Base-by-base conservation (phyloP, 805 yeast genomes). In the Lipomyces yamadae region DNA sequence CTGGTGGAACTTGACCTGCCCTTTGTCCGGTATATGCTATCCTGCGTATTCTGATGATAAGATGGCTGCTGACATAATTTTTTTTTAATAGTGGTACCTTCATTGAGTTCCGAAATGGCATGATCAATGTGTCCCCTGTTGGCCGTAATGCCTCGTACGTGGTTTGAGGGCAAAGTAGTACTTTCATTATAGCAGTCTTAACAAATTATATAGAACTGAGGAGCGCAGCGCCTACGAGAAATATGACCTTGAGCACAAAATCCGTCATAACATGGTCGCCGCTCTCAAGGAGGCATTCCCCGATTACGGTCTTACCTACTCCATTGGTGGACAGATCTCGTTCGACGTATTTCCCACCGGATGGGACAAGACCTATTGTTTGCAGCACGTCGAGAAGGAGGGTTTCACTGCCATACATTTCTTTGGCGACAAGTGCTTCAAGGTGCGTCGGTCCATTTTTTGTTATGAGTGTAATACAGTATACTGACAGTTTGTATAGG, bases 291-390 rank as follows among this genome's bases (percentile, higher is more conserved):
- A 86, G 77, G 86, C 88, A 76, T 95, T 95, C 85, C 80, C 94
- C 65, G 94, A 93, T 80, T 83, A 83, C 76, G 90, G 89, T 64
- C 85, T 95, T 77, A 94, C 98, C 73, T 95, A 90, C 86, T 95
- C 99, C 67, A 95, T 95, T 72, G 99, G 99, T 80, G 99, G 99
- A 75, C 98, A 95, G 85, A 95, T 95, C 79, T 94, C 98, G 45
- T 95, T 95, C 76, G 99, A 95, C 77, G 98, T 95, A 72, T 95
- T 95, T 94, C 99, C 99, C 83, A 91, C 97, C 71, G 99, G 99
- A 77, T 95, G 99, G 99, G 99, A 95, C 82, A 95, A 95, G 87
- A 95, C 99, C 70, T 95, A 94, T 84, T 91, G 97, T 81, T 86
- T 95, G 78, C 92, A 89, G 81, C 99, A 94, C 81, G 93, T 95